Percentiles rank a stretch among this genome's conserved stretches.
These are phyloP conservation scores for Testicularia cyperi DNA, from an alignment of 1,284 basidiomycete genomes.

Conservation along the genomic window DNA sequence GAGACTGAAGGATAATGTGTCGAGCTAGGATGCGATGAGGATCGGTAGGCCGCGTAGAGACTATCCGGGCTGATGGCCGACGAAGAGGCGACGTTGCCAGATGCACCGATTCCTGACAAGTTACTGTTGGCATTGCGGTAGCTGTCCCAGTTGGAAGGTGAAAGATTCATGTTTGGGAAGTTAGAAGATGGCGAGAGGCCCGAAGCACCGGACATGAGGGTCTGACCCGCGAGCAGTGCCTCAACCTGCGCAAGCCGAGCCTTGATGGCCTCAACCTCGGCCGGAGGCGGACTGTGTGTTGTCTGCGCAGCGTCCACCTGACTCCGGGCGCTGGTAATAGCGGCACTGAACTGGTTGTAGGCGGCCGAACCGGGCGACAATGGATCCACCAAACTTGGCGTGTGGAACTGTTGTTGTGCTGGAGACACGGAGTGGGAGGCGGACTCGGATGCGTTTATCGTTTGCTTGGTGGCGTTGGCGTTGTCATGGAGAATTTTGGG, in stretches of 20 bases:
- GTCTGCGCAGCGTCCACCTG: conserved; percentile 24
- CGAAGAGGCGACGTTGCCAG: too few species aligned
- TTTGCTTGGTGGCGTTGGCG: conserved; percentile 1
- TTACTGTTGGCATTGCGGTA: conserved; percentile 14
- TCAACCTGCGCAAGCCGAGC: conserved; percentile 54
- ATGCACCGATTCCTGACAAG: too few species aligned
- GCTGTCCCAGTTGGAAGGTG: conserved; percentile 25
- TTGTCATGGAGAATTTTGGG: conserved; percentile 24
- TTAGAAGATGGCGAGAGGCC: conserved; percentile 12
- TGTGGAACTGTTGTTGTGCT: conserved; percentile 1
- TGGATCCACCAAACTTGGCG: conserved; percentile 10
- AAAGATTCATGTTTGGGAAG: too few species aligned
- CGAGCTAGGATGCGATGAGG: conserved; percentile 5
- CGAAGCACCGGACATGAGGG: conserved; percentile 19
- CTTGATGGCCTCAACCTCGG: conserved; percentile 55
- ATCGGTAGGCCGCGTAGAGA: conserved; percentile 9
- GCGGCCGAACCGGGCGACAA: conserved; percentile 21
- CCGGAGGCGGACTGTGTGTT: conserved; percentile 19
- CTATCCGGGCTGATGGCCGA: conserved; percentile 12
- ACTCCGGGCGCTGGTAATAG: conserved; percentile 19
- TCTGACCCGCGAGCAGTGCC: conserved; percentile 31
- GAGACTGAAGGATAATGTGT: conserved; percentile 18
- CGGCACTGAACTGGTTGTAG: conserved; percentile 30
- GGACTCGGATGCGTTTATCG: not conserved
- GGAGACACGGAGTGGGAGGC: not conserved